Conservation (phyloP, 495 filamentous ascomycete species). For the Penicillium psychrofluorescens region DNA sequence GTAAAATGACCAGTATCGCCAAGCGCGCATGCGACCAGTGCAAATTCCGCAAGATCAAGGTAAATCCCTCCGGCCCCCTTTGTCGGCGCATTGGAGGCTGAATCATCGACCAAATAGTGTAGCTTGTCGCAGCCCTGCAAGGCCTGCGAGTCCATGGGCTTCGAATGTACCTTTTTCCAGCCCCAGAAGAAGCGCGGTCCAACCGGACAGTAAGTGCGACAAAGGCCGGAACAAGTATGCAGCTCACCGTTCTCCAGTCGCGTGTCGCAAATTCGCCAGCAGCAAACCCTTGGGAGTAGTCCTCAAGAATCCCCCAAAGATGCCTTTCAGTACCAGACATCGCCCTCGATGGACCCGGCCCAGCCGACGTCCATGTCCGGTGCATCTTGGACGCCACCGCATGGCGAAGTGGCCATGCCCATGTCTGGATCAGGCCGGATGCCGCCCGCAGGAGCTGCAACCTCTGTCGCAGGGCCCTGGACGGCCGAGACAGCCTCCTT, state of each 20-base stretch:
- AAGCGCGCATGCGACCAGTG: conserved; percentile 37
- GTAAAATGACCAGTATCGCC: conserved; percentile 22
- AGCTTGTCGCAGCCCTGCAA: conserved; percentile 34
- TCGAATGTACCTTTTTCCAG: conserved; percentile 39
- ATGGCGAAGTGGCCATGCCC: conserved; percentile 14
- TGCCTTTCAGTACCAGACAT: conserved; percentile 14
- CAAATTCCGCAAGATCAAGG: conserved; percentile 40
- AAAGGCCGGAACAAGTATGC: too few relatives aligned
- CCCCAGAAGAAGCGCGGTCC: conserved; percentile 39
- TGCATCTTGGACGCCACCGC: conserved; percentile 13
- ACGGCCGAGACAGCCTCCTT: conserved; percentile 14
- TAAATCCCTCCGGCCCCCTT: conserved; percentile 8
- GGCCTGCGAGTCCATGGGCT: conserved; percentile 31
- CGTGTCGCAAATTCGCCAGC: conserved; percentile 35
- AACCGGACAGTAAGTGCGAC: conserved; percentile 30
- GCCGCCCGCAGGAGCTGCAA: conserved; percentile 10
- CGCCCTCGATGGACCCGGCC: conserved; percentile 12
- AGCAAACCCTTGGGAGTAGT: conserved; percentile 20
- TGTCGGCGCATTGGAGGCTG: conserved; percentile 2
- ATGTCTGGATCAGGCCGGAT: conserved; percentile 13
- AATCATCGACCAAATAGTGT: conserved; percentile 19
- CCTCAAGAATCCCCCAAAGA: conserved; percentile 9
- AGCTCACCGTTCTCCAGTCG: conserved; percentile 13
- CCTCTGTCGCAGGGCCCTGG: conserved; percentile 16
- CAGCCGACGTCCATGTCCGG: conserved; percentile 14